These are phyloP conservation scores for Vaccinium vitisidaea DNA, from an alignment of 148 eudicot genomes.

Conservation along the genomic window DNA sequence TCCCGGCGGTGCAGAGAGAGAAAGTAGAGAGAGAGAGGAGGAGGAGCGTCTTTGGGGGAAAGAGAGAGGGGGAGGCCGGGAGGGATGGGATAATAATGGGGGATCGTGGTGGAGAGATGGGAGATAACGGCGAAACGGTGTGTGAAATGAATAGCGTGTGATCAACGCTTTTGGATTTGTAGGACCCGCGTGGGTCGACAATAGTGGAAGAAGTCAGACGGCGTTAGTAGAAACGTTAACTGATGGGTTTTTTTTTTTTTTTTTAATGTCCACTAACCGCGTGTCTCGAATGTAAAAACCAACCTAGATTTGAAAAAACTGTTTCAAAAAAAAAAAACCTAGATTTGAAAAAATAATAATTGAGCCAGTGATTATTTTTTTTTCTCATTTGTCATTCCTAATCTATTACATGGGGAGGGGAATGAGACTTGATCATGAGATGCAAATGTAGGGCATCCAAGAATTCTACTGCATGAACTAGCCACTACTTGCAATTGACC, in stretches of 20 bases:
- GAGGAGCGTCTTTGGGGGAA: neutral
- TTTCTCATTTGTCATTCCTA: too few species aligned
- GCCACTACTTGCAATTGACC: too few species aligned
- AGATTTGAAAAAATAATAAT: too few species aligned
- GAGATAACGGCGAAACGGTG: conserved; percentile 19
- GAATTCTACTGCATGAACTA: too few species aligned
- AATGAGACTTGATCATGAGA: too few species aligned
- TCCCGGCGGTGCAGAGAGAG: conserved; percentile 7
- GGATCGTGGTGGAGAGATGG: neutral
- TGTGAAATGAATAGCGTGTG: conserved; percentile 4
- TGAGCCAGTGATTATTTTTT: too few species aligned
- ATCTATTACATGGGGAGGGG: too few species aligned
- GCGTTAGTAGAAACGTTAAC: conserved; percentile 4
- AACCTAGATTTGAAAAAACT: too few species aligned
- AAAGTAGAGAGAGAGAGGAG: neutral
- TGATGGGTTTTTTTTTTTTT: neutral
- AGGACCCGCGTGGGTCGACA: neutral
- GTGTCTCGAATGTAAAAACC: too few species aligned
- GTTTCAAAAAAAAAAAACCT: too few species aligned
- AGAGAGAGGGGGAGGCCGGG: neutral
- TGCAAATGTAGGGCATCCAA: too few species aligned
- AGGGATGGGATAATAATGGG: neutral
- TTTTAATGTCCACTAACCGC: too few species aligned
- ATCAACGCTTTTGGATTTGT: neutral
- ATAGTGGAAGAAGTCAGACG: conserved; percentile 1